Percentiles rank a stretch among this genome's conserved stretches.
Evolutionary conservation across 2,329 filamentous ascomycete species (phyloP).

Genomic region (Anisogramma anomala): DNA sequence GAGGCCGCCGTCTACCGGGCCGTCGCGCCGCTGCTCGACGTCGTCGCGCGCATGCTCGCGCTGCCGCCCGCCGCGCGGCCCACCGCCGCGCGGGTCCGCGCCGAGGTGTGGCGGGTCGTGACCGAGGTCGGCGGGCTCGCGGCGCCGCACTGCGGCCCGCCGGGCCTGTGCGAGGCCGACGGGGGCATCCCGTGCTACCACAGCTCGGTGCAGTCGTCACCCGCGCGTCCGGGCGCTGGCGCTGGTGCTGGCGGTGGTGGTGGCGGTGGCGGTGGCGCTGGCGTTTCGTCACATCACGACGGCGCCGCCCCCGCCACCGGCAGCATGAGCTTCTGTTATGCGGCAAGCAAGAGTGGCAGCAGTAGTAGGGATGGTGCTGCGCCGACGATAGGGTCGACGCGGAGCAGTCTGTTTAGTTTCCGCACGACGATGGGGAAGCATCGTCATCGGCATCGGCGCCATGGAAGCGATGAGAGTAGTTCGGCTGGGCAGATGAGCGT

Average conservation of each 20-base stretch:
- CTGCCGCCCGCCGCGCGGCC: conserved; percentile 41
- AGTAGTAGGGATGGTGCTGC: not conserved
- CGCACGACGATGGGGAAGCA: not conserved
- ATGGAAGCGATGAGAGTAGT: conserved; percentile 1
- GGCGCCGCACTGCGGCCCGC: conserved; percentile 37
- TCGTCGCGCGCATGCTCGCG: conserved; percentile 44
- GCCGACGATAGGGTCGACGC: not conserved
- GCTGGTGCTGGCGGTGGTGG: not conserved
- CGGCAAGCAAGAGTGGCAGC: too few species aligned
- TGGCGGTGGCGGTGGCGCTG: too few species aligned
- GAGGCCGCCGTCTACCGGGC: conserved; percentile 42
- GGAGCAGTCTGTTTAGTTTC: conserved; percentile 1
- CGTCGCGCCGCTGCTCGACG: conserved; percentile 38
- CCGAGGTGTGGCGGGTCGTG: conserved; percentile 40
- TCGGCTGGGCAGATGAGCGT: not conserved
- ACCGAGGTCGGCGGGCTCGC: conserved; percentile 34
- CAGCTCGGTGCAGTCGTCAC: too few species aligned
- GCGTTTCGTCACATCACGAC: too few species aligned
- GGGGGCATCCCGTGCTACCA: too few species aligned
- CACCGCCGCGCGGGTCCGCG: conserved; percentile 39
- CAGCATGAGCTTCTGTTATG: too few species aligned
- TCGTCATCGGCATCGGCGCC: conserved; percentile 1
- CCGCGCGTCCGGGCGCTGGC: too few species aligned
- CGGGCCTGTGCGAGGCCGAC: conserved; percentile 15
- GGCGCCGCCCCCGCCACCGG: too few species aligned